Base-by-base conservation (phyloP, 495 filamentous ascomycete genomes). In the Lasiosphaeriaceae sp. region DNA sequence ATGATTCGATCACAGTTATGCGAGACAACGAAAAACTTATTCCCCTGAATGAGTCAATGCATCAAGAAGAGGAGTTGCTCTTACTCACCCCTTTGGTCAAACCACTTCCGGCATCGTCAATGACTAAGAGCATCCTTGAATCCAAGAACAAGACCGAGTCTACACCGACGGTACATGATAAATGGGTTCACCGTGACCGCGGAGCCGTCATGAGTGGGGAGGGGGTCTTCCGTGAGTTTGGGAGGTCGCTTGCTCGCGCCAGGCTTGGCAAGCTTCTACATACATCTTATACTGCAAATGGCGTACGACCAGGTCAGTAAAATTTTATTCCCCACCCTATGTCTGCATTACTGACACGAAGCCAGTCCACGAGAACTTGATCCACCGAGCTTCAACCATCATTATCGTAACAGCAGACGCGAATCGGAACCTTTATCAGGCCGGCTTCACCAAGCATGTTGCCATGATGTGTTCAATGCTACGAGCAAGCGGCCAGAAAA, bases 201-300 rank as follows among this genome's bases (percentile, higher is more conserved):
- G 83, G 65, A 71, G 88, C 88, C 9, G 86, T 93, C 20, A 85
- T 93, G 81, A 92, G 86, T 61, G 91, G 90, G 44, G 91, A 96
- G 68, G 85, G 86, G 29, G 88, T 96, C 0, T 96, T 96, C 63
- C 80, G 89, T 56, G 90, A 93, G 65, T 73, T 96, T 2, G 91
- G 91, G 1, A 75, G 88, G 58, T 89, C 89, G 2, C 75, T 96
- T 3, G 90, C 91, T 5, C 81, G 91, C 35, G 88, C 92, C 59
- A 73, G 91, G 11, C 88, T 84, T 57, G 90, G 90, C 0, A 86
- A 91, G 61, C 83, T 96, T 14, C 72, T 96, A 29, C 91, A 96
- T 67, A 95, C 91, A 1, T 95, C 90, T 0, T 96, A 96, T 68
- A 96, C 91, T 0, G 85, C 90, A 1, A 93, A 94, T 61, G 91